Base-by-base conservation (phyloP, 2,329 filamentous ascomycete genomes). In the Xylariaceae sp. region DNA sequence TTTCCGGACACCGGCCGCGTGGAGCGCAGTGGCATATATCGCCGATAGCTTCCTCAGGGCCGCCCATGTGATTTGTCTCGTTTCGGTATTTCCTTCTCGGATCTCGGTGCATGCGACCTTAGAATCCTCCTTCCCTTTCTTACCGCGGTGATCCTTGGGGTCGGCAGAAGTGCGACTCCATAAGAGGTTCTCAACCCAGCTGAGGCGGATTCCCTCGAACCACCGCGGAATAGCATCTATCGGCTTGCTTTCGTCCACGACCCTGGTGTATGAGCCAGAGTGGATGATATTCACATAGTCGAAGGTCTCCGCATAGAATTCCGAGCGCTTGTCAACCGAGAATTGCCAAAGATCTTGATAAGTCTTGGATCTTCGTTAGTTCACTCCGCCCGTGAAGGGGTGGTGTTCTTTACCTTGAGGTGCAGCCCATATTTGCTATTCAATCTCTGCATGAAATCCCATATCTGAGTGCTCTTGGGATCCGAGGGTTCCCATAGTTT, bases 151-250 rank as follows among this genome's bases (percentile, higher is more conserved):
- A 9, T 71, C 56, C n/a, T 65, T 59, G 0, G 64, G 55, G n/a
- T 65, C 59, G 0, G 64, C 55, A 2, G 64, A 57, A 3, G 61
- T 59, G 12, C 68, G 66, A 1, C 74, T 74, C 66, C 78, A 90
- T 19, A 95, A 77, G 19, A 89, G 64, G 57, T 93, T 94, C 65
- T 94, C 87, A 4, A 87, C 83, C 58, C 83, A 91, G 56, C 89
- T 94, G 52, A 93, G 62, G 4, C 69, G 65, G 1, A 89, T 73
- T 22, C 88, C 88, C 1, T 79, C 67, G 61, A 93, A 94, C 88
- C 88, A 94, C 31, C 71, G 66, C 0, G 88, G 88, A 4, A 91
- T 73, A 13, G 71, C 69, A 45, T 88, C 82, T 61, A 94, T 87
- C 2, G 81, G 78, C 2, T 76, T 71, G 1, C 68, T 69, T 53